A percentile compares a stretch with the other conserved stretches of the same genome.
Conservation (phyloP, 2,329 filamentous ascomycete genomes). For the Paracamarosporium sp. region DNA sequence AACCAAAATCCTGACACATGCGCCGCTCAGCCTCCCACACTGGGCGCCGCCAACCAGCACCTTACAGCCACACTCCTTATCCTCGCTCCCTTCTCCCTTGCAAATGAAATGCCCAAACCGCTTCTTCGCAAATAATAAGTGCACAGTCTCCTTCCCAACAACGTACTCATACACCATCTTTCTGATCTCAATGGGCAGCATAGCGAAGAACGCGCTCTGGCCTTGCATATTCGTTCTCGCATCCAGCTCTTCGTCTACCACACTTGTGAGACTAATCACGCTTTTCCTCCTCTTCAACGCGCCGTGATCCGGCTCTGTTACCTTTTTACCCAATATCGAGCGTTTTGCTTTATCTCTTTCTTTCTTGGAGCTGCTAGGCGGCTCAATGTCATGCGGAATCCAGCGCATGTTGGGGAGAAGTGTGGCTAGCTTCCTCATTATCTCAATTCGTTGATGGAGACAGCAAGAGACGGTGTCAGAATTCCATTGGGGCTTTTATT, state of each 20-base stretch:
- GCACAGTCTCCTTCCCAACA: slow-evolving; percentile 35
- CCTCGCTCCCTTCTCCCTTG: slow-evolving; percentile 13
- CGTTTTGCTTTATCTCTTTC: not conserved
- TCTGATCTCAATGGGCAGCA: slow-evolving; percentile 40
- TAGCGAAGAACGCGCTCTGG: slow-evolving; percentile 37
- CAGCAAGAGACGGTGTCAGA: not conserved
- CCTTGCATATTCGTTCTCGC: slow-evolving; percentile 34
- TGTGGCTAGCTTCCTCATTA: not conserved
- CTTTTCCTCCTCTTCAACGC: slow-evolving; percentile 7
- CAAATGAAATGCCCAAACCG: slow-evolving; percentile 43
- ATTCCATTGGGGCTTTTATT: not conserved
- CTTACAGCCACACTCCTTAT: slow-evolving; percentile 32
- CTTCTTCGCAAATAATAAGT: slow-evolving; percentile 38
- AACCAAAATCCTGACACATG: slow-evolving; percentile 22
- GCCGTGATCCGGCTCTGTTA: slow-evolving; percentile 6
- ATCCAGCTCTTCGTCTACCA: slow-evolving; percentile 29
- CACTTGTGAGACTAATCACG: slow-evolving; percentile 23
- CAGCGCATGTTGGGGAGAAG: slow-evolving; percentile 32
- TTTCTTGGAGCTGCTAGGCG: slow-evolving; percentile 2
- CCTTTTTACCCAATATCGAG: slow-evolving; percentile 1
- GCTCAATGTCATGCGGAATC: slow-evolving; percentile 34
- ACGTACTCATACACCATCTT: slow-evolving; percentile 40
- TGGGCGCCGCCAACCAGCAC: slow-evolving; percentile 35
- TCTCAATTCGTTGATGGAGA: too few species aligned
- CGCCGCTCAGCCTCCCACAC: slow-evolving; percentile 17